These are phyloP conservation scores for Byssochlamys sp. DNA, from an alignment of 2,329 filamentous ascomycete genomes.

Conservation along the genomic window DNA sequence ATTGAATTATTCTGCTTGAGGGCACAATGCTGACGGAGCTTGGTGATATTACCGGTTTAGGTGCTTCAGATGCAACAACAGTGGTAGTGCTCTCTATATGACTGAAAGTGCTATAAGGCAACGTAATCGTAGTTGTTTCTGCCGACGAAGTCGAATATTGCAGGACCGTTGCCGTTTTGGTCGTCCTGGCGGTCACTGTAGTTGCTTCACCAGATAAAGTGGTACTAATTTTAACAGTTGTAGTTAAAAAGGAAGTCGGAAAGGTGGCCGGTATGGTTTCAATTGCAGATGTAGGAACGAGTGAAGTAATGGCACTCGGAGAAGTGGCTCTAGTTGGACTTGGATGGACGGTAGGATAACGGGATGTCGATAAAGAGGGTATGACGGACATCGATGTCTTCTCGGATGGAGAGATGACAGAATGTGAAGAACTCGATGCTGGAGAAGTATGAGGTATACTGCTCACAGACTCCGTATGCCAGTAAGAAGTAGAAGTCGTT, in stretches of 20 bases:
- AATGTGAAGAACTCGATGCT: not conserved
- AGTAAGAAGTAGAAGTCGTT: not conserved
- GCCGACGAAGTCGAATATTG: no score
- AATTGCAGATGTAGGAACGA: not conserved
- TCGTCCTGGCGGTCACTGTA: not conserved
- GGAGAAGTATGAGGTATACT: not conserved
- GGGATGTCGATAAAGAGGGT: not conserved
- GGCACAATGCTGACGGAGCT: not conserved
- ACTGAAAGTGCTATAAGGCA: not conserved
- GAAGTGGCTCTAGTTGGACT: not conserved
- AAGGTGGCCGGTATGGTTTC: not conserved
- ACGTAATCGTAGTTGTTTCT: not conserved
- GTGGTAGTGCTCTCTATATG: not conserved
- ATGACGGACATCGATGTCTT: not conserved
- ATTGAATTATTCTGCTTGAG: not conserved
- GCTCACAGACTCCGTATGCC: not conserved
- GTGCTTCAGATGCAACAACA: not conserved
- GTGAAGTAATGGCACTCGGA: not conserved
- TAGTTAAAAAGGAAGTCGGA: not conserved
- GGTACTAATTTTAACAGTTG: not conserved
- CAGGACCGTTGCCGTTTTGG: not conserved
- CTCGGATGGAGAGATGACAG: not conserved
- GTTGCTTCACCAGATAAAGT: not conserved
- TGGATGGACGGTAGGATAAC: not conserved
- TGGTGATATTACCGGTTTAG: not conserved